A percentile compares a stretch with the other conserved stretches of the same genome.
Evolutionary conservation across 768 basidiomycete species (phyloP).

Genomic region (Clitopilus passeckerianus): DNA sequence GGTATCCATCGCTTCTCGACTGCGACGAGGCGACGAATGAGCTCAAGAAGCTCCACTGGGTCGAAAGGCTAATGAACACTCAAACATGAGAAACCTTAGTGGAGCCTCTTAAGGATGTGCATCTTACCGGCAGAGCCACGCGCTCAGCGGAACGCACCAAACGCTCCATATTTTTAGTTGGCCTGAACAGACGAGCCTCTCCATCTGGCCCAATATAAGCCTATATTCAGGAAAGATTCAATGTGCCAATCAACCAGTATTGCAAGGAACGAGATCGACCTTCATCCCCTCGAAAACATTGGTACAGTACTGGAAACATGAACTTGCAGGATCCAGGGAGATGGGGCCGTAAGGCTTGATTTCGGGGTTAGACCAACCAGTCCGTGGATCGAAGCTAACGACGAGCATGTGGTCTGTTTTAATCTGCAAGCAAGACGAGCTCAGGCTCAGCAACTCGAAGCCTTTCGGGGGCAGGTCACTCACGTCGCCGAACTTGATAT

Average conservation of each 20-base stretch:
- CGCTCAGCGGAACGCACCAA: constrained; percentile 65
- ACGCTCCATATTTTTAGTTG: constrained; percentile 81
- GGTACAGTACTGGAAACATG: constrained; percentile 86
- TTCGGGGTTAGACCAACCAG: constrained; percentile 68
- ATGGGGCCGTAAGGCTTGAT: constrained; percentile 74
- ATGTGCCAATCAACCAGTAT: not conserved
- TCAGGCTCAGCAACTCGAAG: not conserved
- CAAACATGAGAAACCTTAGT: not conserved
- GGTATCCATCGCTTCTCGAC: constrained; percentile 89
- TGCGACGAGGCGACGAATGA: constrained; percentile 70
- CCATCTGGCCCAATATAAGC: constrained; percentile 73
- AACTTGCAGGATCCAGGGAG: constrained; percentile 60
- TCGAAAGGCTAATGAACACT: constrained; percentile 54
- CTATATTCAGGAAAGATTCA: constrained; percentile 23
- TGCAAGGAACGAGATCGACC: constrained; percentile 18
- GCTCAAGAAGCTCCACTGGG: constrained; percentile 56
- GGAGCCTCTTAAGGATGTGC: not conserved
- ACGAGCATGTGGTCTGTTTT: constrained; percentile 79
- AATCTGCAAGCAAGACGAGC: constrained; percentile 26
- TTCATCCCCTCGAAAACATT: constrained; percentile 89
- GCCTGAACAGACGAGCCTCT: constrained; percentile 73
- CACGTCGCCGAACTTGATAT: constrained; percentile 56
- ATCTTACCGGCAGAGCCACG: constrained; percentile 64
- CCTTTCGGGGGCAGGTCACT: constrained; percentile 7
- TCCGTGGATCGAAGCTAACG: constrained; percentile 52